A percentile compares a stretch with the other conserved stretches of the same genome.
Conservation (phyloP, 768 basidiomycete species). For the Pleurotus sapidus region DNA sequence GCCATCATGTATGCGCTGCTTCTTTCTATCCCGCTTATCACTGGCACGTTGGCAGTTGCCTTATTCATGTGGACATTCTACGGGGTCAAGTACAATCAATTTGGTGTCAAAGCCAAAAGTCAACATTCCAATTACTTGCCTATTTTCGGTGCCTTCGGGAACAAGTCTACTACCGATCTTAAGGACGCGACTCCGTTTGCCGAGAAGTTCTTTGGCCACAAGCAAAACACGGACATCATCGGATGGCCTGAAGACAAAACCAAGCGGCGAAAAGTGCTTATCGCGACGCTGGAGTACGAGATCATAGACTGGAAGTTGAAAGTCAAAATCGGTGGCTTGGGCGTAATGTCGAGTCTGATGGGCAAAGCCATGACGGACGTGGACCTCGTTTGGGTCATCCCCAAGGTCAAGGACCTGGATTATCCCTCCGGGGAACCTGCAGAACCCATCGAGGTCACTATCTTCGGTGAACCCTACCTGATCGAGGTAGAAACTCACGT, state of each 20-base stretch:
- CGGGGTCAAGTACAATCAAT: slow-evolving; percentile 92
- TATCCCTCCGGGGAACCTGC: slow-evolving; percentile 90
- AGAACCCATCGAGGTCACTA: slow-evolving; percentile 94
- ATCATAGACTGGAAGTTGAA: slow-evolving; percentile 97
- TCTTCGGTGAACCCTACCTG: slow-evolving; percentile 93
- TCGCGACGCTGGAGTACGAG: slow-evolving; percentile 92
- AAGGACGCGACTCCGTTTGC: slow-evolving; percentile 53
- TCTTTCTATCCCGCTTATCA: slow-evolving; percentile 78
- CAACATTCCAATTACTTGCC: slow-evolving; percentile 81
- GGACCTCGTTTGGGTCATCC: slow-evolving; percentile 90
- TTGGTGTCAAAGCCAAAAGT: slow-evolving; percentile 77
- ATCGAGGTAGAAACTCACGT: slow-evolving; percentile 95
- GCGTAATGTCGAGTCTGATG: slow-evolving; percentile 98
- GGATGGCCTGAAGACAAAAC: slow-evolving; percentile 96
- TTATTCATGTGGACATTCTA: slow-evolving; percentile 97
- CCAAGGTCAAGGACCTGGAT: slow-evolving; percentile 93
- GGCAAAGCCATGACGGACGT: slow-evolving; percentile 98
- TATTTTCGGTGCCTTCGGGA: slow-evolving; percentile 65
- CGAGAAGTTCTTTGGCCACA: slow-evolving; percentile 74
- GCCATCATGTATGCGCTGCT: slow-evolving; percentile 88
- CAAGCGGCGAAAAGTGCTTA: slow-evolving; percentile 89
- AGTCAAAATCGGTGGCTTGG: slow-evolving; percentile 96
- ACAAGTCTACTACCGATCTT: slow-evolving; percentile 68
- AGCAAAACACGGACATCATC: slow-evolving; percentile 68
- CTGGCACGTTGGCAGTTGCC: slow-evolving; percentile 76